phyloP scores from a whole-genome alignment of 2,329 filamentous ascomycete genomes.

The Colletotrichum filicis region DNA sequence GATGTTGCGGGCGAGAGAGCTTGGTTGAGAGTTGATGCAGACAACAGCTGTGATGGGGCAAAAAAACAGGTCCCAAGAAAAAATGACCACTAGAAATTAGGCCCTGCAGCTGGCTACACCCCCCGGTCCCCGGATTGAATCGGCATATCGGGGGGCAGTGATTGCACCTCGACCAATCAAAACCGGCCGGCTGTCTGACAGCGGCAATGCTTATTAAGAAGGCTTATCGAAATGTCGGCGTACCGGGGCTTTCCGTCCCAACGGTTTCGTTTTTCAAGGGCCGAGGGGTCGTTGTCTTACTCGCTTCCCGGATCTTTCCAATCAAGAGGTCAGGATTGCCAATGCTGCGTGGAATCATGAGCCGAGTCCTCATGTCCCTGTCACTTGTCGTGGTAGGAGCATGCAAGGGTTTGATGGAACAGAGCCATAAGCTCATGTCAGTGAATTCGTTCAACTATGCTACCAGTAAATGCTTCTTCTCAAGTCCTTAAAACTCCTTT shows the following conservation, averaged over 20 bases:
- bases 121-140: slow-evolving; percentile 35
- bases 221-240: neutral
- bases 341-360: neutral
- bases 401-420: neutral
- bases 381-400: neutral
- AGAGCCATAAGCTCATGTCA: neutral
- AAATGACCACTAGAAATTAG: slow-evolving; percentile 18
- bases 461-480: slow-evolving; percentile 1
- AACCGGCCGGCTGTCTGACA: neutral
- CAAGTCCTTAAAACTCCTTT: slow-evolving; percentile 6
- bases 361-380: neutral
- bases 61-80: slow-evolving; percentile 20
- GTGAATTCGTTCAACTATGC: slow-evolving; percentile 24
- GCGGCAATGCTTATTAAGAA: slow-evolving; percentile 28
- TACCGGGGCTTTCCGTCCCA: slow-evolving; percentile 31
- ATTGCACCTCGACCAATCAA: neutral
- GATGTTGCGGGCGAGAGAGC: neutral
- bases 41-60: slow-evolving; percentile 21
- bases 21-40: neutral
- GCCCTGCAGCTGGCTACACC: slow-evolving; percentile 24
- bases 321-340: slow-evolving; percentile 21
- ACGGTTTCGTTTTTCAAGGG: slow-evolving; percentile 19
- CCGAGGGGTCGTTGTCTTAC: neutral
- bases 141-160: slow-evolving; percentile 13
- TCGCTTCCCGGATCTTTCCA: neutral